These are phyloP conservation scores for Fomitiporia mediterranea DNA, from an alignment of 1,284 basidiomycete species.

Conservation along the genomic window DNA sequence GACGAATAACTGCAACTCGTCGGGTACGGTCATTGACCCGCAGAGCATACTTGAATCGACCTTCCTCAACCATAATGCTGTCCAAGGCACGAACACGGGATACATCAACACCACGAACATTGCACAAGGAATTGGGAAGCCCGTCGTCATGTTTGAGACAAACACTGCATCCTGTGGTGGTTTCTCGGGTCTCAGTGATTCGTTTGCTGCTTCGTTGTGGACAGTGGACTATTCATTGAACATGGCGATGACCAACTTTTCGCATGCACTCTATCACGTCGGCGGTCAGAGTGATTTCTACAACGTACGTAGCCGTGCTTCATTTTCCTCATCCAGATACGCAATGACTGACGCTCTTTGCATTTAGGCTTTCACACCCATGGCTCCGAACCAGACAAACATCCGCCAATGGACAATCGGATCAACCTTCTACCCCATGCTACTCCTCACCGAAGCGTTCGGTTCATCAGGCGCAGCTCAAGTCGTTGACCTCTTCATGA, in stretches of 20 bases:
- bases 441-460: constrained; percentile 28
- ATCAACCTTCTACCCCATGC: constrained; percentile 28
- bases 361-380: constrained; percentile 27
- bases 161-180: constrained; percentile 45
- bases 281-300: constrained; percentile 27
- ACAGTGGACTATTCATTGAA: constrained; percentile 25
- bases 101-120: constrained; percentile 28
- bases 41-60: constrained; percentile 6
- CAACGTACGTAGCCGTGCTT: constrained; percentile 19
- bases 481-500: constrained; percentile 25
- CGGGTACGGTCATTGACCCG: constrained; percentile 14
- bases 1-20: constrained; percentile 19
- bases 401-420: constrained; percentile 29
- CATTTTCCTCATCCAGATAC: not conserved
- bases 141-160: constrained; percentile 40
- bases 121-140: constrained; percentile 28
- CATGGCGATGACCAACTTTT: constrained; percentile 27
- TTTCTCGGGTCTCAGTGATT: constrained; percentile 40
- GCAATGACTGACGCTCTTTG: not conserved
- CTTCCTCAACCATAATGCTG: constrained; percentile 32
- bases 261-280: constrained; percentile 22
- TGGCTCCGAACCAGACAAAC: constrained; percentile 26
- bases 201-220: constrained; percentile 42
- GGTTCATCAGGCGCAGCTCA: constrained; percentile 25
- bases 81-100: constrained; percentile 24